Evolutionary conservation across 371 early-diverging fungal species (phyloP), one percentile per base, ranked within the genome.

Genomic region (Mortierella sp.): DNA sequence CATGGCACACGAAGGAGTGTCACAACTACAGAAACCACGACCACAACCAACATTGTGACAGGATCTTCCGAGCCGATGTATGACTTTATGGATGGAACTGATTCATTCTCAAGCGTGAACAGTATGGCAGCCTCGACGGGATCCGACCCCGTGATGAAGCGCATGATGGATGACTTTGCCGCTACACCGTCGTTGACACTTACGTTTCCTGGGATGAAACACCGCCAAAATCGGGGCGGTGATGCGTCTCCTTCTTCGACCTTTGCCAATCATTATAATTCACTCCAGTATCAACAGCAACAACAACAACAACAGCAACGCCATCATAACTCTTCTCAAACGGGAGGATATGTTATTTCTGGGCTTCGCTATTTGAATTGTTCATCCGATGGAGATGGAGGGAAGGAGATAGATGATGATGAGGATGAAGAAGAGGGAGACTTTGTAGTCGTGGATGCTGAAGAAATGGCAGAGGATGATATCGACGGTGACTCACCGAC

Each of bases 381-480:
- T 28, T 10, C 55, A 22, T 36, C 41, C 16, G 55, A 32, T 55
- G 55, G 55, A 32, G 55, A 13, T 55, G 55, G 4, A 32, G 15
- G 55, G 32, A 22, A 55, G 16, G 55, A 55, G 22, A 32, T 55
- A 24, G 19, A 57, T 22, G 61, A 50, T 8, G 38, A 60, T 9
- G 63, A 69, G 8, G 45, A 45, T 3, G 64, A 70, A 59, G 58
- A 24, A 9, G 59, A 32, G 8, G 71, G 21, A 11, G 64, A 70
- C 28, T 63, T 64, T 40, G 48, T 64, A 15, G 64, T 64, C 6
- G 66, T 72, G 41, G 59, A 63, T 28, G 71, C 59, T 3, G 59
- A 70, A 38, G 71, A 70, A 40, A 64, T 58, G 48, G 67, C 21
- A 8, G 67, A 58, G 11, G 38, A 65, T 15, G 58, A 67, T 24